phyloP scores from a whole-genome alignment of 208 protist species.

The Trypanosoma platydactyli region DNA sequence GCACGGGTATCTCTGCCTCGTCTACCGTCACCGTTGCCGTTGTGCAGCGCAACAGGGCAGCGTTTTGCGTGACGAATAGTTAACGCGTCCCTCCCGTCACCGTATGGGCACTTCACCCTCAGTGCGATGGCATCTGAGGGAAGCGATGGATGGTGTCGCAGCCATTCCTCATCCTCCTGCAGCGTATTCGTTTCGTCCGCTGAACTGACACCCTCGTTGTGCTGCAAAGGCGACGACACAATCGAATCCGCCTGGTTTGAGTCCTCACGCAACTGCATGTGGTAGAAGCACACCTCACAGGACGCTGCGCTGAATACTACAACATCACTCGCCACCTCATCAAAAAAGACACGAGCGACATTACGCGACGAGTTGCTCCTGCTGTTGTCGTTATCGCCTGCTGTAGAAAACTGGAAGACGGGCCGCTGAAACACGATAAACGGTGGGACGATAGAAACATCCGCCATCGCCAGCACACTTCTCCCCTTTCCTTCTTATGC shows the following conservation, averaged over 20 bases:
- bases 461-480: conserved; percentile 3
- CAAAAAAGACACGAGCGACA: conserved; percentile 38
- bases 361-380: conserved; percentile 17
- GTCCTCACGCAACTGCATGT: conserved; percentile 11
- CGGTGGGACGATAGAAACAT: conserved; percentile 34
- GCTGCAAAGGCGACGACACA: neutral
- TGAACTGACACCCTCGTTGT: neutral
- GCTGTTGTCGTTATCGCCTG: conserved; percentile 1
- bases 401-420: conserved; percentile 20
- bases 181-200: neutral
- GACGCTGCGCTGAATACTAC: conserved; percentile 35
- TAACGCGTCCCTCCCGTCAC: neutral
- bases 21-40: neutral
- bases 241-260: neutral
- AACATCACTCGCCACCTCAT: conserved; percentile 57
- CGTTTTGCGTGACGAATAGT: conserved; percentile 30
- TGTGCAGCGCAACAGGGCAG: conserved; percentile 21
- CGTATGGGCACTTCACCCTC: neutral
- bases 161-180: conserved; percentile 5
- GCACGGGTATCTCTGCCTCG: conserved; percentile 1
- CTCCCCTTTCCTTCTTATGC: neutral
- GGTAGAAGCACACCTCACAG: conserved; percentile 32
- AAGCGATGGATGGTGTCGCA: conserved; percentile 5
- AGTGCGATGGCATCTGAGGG: conserved; percentile 19
- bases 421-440: conserved; percentile 38